phyloP scores from a whole-genome alignment of 208 protist species.

The Leishmania tropica region DNA sequence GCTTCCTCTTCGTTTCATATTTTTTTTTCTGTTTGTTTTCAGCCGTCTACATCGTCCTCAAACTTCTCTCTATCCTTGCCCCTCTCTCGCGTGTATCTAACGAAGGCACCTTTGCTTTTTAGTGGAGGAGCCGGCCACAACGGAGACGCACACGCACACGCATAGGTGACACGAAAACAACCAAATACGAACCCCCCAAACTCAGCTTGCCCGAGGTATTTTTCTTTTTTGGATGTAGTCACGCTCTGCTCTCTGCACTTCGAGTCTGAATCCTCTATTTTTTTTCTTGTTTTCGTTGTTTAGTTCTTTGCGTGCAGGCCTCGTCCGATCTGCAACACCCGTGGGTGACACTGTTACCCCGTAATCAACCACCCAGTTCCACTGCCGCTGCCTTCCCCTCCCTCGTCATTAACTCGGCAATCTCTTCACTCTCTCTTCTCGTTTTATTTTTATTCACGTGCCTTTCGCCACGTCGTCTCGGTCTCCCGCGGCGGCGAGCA shows the following conservation, averaged over 20 bases:
- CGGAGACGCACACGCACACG: neutral
- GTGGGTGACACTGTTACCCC: neutral
- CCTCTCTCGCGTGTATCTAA: neutral
- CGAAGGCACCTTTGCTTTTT: neutral
- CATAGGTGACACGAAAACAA: neutral
- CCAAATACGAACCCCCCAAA: neutral
- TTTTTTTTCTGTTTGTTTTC: neutral
- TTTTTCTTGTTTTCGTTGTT: too few relatives aligned
- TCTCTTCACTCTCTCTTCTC: neutral
- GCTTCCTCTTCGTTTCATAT: neutral
- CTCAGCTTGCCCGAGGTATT: neutral
- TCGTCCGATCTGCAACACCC: neutral
- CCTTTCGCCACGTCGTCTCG: too few relatives aligned
- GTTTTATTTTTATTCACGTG: too few relatives aligned
- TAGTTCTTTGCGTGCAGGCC: too few relatives aligned
- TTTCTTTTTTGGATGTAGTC: neutral
- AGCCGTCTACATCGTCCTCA: neutral
- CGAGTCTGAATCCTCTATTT: neutral
- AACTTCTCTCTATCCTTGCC: constrained; percentile 5
- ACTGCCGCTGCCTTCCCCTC: neutral
- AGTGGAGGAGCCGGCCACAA: neutral
- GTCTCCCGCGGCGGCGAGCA: too few relatives aligned
- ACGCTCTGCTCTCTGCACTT: neutral
- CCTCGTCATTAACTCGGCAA: neutral
- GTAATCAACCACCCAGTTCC: neutral